phyloP scores from a whole-genome alignment of 768 basidiomycete species.

The Lactifluus piperatus region DNA sequence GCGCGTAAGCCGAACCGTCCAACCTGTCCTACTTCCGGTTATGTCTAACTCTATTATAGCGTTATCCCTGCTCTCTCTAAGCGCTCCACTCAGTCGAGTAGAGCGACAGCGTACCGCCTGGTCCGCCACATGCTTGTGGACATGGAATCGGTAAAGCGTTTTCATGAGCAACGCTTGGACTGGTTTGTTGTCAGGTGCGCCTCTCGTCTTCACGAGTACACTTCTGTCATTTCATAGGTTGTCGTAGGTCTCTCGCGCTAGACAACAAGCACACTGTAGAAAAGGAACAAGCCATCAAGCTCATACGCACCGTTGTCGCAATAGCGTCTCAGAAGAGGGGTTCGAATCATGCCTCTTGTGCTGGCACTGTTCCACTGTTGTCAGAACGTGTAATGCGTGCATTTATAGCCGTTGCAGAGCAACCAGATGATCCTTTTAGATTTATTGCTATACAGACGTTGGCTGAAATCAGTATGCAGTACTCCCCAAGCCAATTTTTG shows the following conservation, averaged over 20 bases:
- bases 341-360: constrained; percentile 32
- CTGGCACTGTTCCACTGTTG: constrained; percentile 53
- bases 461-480: constrained; percentile 66
- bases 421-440: constrained; percentile 82
- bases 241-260: constrained; percentile 64
- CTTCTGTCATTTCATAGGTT: constrained; percentile 1
- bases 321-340: constrained; percentile 55
- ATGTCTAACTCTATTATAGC: constrained; percentile 34
- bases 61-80: constrained; percentile 77
- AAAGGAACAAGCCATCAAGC: constrained; percentile 87
- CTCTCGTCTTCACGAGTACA: not conserved
- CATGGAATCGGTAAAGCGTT: constrained; percentile 51
- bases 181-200: constrained; percentile 86
- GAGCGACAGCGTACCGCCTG: constrained; percentile 77
- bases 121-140: constrained; percentile 75
- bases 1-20: constrained; percentile 54
- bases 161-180: constrained; percentile 62
- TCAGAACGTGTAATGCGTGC: constrained; percentile 78
- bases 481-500: not conserved
- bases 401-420: constrained; percentile 89
- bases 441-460: constrained; percentile 78
- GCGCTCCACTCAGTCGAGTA: constrained; percentile 55
- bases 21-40: not conserved
- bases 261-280: constrained; percentile 78
- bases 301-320: constrained; percentile 76